phyloP scores from a whole-genome alignment of 2,329 filamentous ascomycete genomes.

The Paramyrothecium sp. region DNA sequence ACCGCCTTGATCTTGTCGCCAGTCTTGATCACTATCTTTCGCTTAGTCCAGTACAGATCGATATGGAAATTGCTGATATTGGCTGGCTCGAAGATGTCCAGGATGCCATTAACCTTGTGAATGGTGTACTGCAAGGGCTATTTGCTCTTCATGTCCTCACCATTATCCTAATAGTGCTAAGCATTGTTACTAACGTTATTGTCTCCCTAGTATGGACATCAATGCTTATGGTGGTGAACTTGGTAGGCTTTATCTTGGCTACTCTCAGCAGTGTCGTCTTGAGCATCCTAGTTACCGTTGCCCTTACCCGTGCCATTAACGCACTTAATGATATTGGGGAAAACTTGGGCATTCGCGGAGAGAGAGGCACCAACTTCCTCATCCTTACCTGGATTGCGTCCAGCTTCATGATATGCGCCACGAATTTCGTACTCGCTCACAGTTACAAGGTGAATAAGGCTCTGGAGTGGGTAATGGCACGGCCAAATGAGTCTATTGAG shows the following conservation, averaged over 20 bases:
- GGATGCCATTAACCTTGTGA: conserved; percentile 1
- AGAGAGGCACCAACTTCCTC: background rate
- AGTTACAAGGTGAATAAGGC: background rate
- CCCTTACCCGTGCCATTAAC: background rate
- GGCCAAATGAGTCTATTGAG: background rate
- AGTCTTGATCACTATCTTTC: background rate
- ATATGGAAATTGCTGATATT: conserved; percentile 1
- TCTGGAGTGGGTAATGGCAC: background rate
- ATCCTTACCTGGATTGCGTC: background rate
- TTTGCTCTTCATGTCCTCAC: background rate
- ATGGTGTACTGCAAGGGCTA: background rate
- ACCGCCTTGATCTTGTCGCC: conserved; percentile 1
- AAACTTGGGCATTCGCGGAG: background rate
- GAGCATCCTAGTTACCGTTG: background rate
- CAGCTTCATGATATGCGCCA: background rate
- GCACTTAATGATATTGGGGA: background rate
- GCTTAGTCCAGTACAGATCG: conserved; percentile 1
- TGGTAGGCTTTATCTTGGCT: background rate
- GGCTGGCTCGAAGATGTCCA: background rate
- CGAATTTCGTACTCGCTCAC: background rate
- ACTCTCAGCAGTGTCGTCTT: background rate
- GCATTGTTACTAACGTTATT: conserved; percentile 1
- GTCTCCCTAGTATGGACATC: background rate
- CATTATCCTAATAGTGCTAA: background rate
- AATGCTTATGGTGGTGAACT: background rate